Evolutionary conservation across 192 early-diverging fungal genomes (phyloP), one percentile per base, ranked within the genome.

Genomic region (Lobulomyces angularis): DNA sequence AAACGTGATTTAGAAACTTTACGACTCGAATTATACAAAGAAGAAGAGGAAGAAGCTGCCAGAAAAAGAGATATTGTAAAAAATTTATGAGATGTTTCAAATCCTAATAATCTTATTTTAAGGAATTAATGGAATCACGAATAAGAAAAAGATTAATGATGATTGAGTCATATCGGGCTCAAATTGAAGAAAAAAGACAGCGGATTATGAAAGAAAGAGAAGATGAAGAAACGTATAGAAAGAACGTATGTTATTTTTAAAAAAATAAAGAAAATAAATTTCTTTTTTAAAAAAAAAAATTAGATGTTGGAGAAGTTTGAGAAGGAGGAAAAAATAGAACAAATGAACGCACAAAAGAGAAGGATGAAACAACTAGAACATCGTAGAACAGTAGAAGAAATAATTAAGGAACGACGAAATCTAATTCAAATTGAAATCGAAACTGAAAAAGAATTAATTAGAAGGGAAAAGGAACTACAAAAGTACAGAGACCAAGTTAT

Each of bases 281-380:
- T n/a, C n/a, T n/a, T n/a, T n/a, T n/a, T n/a, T n/a, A n/a, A n/a
- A n/a, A n/a, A n/a, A n/a, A n/a, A n/a, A n/a, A 14, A 29, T 5
- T 31, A 67, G 64, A 61, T 74, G 58, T 64, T 74, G 63, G 46
- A 65, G 35, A 71, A 71, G 53, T 71, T 65, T 37, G 67, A 63
- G 12, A 65, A 72, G 32, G 69, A 74, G 41, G 70, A 75, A 42
- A 57, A 53, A 20, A 39, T 77, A 9, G 74, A 77, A 34, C 70
- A 74, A 45, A 35, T 77, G 46, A 71, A 61, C 20, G 54, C 60
- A 1, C 56, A 63, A 47, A 59, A 52, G 21, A 53, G 70, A 32
- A 53, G 74, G 5, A 64, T 70, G 67, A 69, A 67, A 43, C 69
- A 74, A 48, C 32, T 77, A 12, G 71, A 77, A 39, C 65, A 77